phyloP scores from a whole-genome alignment of 2,329 filamentous ascomycete genomes.

The Colletotrichum sp. region DNA sequence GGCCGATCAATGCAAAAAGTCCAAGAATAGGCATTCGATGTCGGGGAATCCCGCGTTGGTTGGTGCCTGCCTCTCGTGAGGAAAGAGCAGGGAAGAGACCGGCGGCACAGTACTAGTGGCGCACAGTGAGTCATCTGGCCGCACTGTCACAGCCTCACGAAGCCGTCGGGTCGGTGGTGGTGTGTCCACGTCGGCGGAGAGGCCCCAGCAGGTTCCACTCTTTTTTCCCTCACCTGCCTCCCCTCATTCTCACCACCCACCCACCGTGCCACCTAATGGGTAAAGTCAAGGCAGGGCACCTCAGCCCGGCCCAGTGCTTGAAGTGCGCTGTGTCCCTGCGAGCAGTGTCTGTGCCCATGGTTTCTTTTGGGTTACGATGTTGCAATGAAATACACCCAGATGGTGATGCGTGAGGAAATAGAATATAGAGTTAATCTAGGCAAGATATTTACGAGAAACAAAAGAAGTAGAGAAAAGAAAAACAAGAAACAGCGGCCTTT shows the following conservation, averaged over 20 bases:
- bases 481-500: not conserved
- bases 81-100: not conserved
- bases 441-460: not conserved
- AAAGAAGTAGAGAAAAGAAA: not conserved
- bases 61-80: not conserved
- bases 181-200: slow-evolving; percentile 13
- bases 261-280: not conserved
- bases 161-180: not conserved
- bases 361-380: not conserved
- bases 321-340: not conserved
- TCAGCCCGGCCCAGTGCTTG: not conserved
- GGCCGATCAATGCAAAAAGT: slow-evolving; percentile 13
- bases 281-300: not conserved
- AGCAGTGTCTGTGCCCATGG: not conserved
- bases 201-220: not conserved
- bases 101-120: not conserved
- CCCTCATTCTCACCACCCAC: not conserved
- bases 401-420: not conserved
- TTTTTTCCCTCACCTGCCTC: slow-evolving; percentile 9
- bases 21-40: slow-evolving; percentile 9
- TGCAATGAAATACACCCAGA: not conserved
- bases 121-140: not conserved
- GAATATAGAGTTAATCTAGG: not conserved
- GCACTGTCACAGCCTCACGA: slow-evolving; percentile 10
- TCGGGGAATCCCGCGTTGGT: slow-evolving; percentile 13